Evolutionary conservation across 164 flowering plant genomes (phyloP).

Genomic region (Brasenia schreberi): DNA sequence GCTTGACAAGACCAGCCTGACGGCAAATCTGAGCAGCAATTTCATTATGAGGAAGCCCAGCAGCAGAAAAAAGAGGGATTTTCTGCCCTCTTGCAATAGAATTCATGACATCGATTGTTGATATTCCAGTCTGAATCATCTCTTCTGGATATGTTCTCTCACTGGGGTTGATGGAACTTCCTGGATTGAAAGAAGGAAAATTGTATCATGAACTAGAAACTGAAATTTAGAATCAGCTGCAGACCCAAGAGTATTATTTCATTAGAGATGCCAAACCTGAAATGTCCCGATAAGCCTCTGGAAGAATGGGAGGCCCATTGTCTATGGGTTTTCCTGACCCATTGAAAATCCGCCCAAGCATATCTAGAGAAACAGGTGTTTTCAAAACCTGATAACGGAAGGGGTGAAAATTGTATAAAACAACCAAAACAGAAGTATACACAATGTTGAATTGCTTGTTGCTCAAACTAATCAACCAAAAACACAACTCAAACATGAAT

Average conservation of each 20-base stretch:
- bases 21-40: conserved; percentile 99
- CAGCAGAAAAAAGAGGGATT: conserved; percentile 98
- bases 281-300: conserved; percentile 96
- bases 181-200: conserved; percentile 17
- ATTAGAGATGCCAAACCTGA: conserved; percentile 42
- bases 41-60: conserved; percentile 99
- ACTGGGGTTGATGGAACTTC: conserved; percentile 97
- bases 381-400: conserved; percentile 57
- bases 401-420: neutral
- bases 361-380: conserved; percentile 94
- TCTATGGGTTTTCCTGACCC: conserved; percentile 99
- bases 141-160: conserved; percentile 99
- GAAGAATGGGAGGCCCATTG: conserved; percentile 95
- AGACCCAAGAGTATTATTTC: no score
- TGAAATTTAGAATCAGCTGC: no score
- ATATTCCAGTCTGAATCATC: conserved; percentile 98
- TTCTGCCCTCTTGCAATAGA: conserved; percentile 98
- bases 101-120: conserved; percentile 98
- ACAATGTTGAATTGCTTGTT: neutral
- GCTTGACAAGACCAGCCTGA: conserved; percentile 91
- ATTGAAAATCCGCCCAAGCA: conserved; percentile 99
- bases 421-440: neutral
- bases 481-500: neutral
- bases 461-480: neutral
- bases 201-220: no score